Evolutionary conservation across 2,329 filamentous ascomycete genomes (phyloP).

Genomic region (Botryosphaeria dothidea): DNA sequence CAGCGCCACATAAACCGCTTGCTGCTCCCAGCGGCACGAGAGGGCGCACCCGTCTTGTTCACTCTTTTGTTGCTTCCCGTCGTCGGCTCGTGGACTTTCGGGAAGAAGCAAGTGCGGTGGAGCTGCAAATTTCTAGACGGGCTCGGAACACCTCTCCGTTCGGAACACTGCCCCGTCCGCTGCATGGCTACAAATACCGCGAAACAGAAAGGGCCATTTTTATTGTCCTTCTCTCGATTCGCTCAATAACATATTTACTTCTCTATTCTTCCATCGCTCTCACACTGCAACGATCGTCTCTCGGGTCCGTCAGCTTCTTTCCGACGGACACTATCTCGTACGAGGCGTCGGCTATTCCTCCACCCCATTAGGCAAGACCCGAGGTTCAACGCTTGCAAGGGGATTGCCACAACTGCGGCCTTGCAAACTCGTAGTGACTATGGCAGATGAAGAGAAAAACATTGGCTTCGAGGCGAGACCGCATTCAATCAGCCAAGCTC

Average conservation of each 20-base stretch:
- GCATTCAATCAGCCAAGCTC: not conserved
- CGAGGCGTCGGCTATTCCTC: constrained; percentile 12
- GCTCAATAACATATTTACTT: not conserved
- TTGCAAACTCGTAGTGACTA: not conserved
- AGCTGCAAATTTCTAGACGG: not conserved
- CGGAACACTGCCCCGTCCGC: not conserved
- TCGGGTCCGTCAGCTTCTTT: not conserved
- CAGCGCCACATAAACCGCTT: not conserved
- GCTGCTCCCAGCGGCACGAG: not conserved
- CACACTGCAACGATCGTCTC: not conserved
- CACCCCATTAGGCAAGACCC: constrained; percentile 2
- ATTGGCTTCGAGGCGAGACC: not conserved
- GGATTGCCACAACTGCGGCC: not conserved
- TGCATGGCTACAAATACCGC: not conserved
- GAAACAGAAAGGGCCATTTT: not conserved
- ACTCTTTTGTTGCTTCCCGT: not conserved
- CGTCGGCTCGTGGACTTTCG: not conserved
- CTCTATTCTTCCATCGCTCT: not conserved
- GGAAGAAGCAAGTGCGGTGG: not conserved
- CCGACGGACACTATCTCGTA: not conserved
- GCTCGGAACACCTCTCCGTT: not conserved
- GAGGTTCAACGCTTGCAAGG: not conserved
- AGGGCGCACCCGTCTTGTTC: not conserved
- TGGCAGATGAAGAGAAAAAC: constrained; percentile 9
- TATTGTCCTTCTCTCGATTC: not conserved